Conservation (phyloP, 345 rosid genomes). For the Brassica incana region DNA sequence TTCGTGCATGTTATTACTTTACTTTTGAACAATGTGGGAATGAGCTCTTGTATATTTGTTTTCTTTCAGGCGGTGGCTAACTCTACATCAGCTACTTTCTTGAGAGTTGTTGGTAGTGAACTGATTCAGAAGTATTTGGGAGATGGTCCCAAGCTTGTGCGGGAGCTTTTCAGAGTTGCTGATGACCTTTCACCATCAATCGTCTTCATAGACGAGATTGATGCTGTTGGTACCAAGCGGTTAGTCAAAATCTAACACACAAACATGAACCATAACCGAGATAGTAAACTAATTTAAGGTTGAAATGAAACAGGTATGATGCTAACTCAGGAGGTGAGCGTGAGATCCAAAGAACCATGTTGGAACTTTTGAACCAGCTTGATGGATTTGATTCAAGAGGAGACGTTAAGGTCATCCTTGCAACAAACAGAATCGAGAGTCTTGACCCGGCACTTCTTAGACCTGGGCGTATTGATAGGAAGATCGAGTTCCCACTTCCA, state of each 20-base stretch:
- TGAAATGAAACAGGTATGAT: conserved; percentile 58
- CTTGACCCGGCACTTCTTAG: conserved; percentile 98
- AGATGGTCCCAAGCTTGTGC: conserved; percentile 94
- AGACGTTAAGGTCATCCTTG: conserved; percentile 96
- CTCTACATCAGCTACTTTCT: conserved; percentile 98
- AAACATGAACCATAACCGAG: neutral
- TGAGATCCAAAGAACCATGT: conserved; percentile 98
- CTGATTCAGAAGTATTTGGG: conserved; percentile 95
- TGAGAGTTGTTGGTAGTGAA: conserved; percentile 97
- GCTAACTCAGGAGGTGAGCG: conserved; percentile 99
- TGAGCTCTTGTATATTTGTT: conserved; percentile 10
- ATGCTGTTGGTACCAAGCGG: conserved; percentile 98
- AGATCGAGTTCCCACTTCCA: conserved; percentile 98
- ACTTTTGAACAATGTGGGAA: neutral
- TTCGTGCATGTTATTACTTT: neutral
- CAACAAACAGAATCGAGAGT: conserved; percentile 90
- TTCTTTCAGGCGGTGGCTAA: conserved; percentile 85
- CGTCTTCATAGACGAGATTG: conserved; percentile 96
- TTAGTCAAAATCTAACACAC: conserved; percentile 27
- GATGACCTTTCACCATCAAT: conserved; percentile 95
- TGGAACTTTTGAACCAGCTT: conserved; percentile 88
- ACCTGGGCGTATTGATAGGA: conserved; percentile 93
- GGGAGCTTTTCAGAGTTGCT: conserved; percentile 96
- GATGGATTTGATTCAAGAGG: conserved; percentile 99
- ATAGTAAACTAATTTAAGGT: neutral